Evolutionary conservation across 306 rosid genomes (phyloP).

Genomic region (Canavalia ensiformis): DNA sequence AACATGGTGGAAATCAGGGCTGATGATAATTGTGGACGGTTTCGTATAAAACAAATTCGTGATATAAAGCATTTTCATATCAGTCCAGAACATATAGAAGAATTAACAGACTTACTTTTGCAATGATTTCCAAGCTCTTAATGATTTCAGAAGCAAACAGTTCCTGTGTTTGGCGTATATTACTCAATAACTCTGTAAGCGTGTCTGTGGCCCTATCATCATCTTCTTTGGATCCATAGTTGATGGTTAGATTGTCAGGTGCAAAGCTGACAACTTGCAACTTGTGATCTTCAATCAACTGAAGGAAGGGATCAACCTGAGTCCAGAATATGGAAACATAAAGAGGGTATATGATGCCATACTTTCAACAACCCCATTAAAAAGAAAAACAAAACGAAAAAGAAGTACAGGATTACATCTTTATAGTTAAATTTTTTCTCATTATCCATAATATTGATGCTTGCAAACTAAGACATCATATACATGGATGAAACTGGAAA

Average conservation of each 20-base stretch:
- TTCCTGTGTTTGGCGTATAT: slow-evolving; percentile 65
- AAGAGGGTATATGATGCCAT: slow-evolving; percentile 17
- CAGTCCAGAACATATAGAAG: not conserved
- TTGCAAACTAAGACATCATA: slow-evolving; percentile 23
- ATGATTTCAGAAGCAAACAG: slow-evolving; percentile 69
- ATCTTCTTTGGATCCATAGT: slow-evolving; percentile 85
- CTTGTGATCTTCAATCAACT: slow-evolving; percentile 72
- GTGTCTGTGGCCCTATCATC: slow-evolving; percentile 65
- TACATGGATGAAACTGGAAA: slow-evolving; percentile 11
- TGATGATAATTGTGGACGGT: too few species aligned
- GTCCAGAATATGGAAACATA: slow-evolving; percentile 30
- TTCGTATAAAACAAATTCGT: too few species aligned
- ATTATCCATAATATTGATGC: slow-evolving; percentile 35
- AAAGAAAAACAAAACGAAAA: not conserved
- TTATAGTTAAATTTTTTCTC: not conserved
- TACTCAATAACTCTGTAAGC: slow-evolving; percentile 58
- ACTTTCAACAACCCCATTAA: slow-evolving; percentile 22
- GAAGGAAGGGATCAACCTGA: slow-evolving; percentile 91
- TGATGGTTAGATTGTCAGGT: slow-evolving; percentile 49
- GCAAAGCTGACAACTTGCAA: slow-evolving; percentile 64
- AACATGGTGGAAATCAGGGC: too few species aligned
- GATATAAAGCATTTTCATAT: too few species aligned
- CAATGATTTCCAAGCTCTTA: slow-evolving; percentile 64
- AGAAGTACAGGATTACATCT: slow-evolving; percentile 33
- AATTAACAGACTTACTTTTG: slow-evolving; percentile 63